Percentiles rank a stretch among this genome's conserved stretches.
Conservation (phyloP, 495 filamentous ascomycete genomes). For the Delitschia confertaspora region DNA sequence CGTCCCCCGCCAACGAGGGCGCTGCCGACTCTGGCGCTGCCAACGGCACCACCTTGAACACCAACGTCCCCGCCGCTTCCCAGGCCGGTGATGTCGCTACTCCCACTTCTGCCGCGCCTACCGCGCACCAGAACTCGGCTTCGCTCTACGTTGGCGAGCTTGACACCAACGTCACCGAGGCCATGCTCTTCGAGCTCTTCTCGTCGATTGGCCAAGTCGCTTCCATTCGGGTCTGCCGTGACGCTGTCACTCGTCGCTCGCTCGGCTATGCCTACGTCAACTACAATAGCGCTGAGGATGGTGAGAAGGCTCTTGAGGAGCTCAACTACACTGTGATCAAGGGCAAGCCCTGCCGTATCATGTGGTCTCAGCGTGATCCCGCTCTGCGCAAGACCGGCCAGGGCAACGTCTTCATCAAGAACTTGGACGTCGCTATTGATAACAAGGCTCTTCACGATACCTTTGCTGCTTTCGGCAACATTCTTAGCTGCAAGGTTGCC, state of each 20-base stretch:
- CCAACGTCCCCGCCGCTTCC: slow-evolving; percentile 47
- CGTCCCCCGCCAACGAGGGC: slow-evolving; percentile 58
- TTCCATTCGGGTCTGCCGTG: slow-evolving; percentile 98
- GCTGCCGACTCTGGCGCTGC: slow-evolving; percentile 52
- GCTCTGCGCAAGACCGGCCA: slow-evolving; percentile 98
- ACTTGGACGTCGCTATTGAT: slow-evolving; percentile 94
- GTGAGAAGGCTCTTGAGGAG: slow-evolving; percentile 96
- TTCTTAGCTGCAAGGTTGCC: slow-evolving; percentile 98
- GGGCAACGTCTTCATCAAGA: slow-evolving; percentile 99
- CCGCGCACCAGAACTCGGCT: slow-evolving; percentile 78
- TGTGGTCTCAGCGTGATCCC: slow-evolving; percentile 99
- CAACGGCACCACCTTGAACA: slow-evolving; percentile 58
- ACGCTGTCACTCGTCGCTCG: slow-evolving; percentile 96
- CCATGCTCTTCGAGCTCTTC: slow-evolving; percentile 99
- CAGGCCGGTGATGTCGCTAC: slow-evolving; percentile 56
- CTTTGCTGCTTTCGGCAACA: slow-evolving; percentile 98
- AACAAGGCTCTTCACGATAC: slow-evolving; percentile 99
- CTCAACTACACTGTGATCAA: slow-evolving; percentile 99
- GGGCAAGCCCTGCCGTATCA: slow-evolving; percentile 97
- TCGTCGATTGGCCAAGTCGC: slow-evolving; percentile 98
- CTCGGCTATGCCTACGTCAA: slow-evolving; percentile 99
- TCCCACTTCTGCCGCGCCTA: slow-evolving; percentile 59
- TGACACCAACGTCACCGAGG: slow-evolving; percentile 93
- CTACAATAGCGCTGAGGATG: slow-evolving; percentile 95
- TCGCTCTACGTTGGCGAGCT: slow-evolving; percentile 99